phyloP scores from a whole-genome alignment of 2,329 filamentous ascomycete genomes.

The Cryphonectria radicalis region DNA sequence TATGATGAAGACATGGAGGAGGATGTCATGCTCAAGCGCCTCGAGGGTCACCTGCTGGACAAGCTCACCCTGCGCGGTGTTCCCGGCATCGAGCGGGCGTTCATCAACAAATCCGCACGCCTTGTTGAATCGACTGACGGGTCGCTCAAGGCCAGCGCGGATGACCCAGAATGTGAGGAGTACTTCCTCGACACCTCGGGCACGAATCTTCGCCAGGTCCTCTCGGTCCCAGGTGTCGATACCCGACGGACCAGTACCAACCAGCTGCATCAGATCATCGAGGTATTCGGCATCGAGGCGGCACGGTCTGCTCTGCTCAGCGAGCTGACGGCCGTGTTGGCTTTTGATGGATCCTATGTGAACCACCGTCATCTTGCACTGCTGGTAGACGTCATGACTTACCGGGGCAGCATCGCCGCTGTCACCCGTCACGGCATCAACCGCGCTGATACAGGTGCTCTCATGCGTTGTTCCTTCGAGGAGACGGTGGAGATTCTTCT shows the following conservation, averaged over 20 bases:
- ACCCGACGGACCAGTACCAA: constrained; percentile 87
- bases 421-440: constrained; percentile 99
- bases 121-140: constrained; percentile 72
- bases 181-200: constrained; percentile 97
- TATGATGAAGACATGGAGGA: constrained; percentile 69
- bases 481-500: constrained; percentile 98
- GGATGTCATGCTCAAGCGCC: constrained; percentile 88
- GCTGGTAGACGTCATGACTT: constrained; percentile 96
- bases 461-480: constrained; percentile 99
- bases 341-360: constrained; percentile 99
- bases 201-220: constrained; percentile 80
- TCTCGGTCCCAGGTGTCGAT: constrained; percentile 88
- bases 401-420: constrained; percentile 89
- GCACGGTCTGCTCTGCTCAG: constrained; percentile 84
- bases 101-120: constrained; percentile 81
- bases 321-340: constrained; percentile 89
- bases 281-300: constrained; percentile 95
- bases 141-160: constrained; percentile 73
- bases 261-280: constrained; percentile 91
- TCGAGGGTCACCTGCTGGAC: constrained; percentile 90
- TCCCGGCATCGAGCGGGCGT: constrained; percentile 84
- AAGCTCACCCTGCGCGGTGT: constrained; percentile 91
- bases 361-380: constrained; percentile 97
- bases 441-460: constrained; percentile 91
- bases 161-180: constrained; percentile 77